Evolutionary conservation across 1,284 basidiomycete genomes (phyloP).

Genomic region (Taiwanofungus camphoratus): DNA sequence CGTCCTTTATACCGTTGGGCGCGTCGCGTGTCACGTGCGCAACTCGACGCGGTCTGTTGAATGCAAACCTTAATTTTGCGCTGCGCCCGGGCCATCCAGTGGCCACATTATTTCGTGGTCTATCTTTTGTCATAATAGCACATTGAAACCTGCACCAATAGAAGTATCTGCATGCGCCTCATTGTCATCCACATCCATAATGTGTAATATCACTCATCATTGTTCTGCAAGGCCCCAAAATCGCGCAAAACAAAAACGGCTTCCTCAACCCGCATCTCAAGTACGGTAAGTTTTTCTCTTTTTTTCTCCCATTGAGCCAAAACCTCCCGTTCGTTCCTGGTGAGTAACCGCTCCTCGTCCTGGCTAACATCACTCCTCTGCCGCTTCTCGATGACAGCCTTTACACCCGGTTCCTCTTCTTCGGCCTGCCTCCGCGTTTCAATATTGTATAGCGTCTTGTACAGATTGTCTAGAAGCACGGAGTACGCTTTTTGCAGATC

Average conservation of each 20-base stretch:
- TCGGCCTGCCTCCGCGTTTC: conserved; percentile 67
- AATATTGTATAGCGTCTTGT: conserved; percentile 87
- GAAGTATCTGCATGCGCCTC: no score
- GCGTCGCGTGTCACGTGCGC: conserved; percentile 32
- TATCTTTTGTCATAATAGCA: neutral
- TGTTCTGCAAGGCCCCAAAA: conserved; percentile 34
- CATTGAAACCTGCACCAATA: no score
- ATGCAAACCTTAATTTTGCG: conserved; percentile 30
- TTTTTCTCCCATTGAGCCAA: conserved; percentile 64
- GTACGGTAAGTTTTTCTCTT: conserved; percentile 63
- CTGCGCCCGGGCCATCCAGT: conserved; percentile 10
- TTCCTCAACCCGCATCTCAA: conserved; percentile 80
- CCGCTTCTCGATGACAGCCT: conserved; percentile 71
- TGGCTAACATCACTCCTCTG: conserved; percentile 77
- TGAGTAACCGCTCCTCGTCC: conserved; percentile 57
- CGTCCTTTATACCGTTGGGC: conserved; percentile 27
- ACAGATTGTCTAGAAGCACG: conserved; percentile 68
- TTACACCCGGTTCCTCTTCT: conserved; percentile 55
- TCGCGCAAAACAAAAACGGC: conserved; percentile 83
- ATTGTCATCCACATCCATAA: no score
- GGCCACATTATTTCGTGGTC: neutral
- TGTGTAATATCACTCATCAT: conserved; percentile 27
- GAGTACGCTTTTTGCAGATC: conserved; percentile 80
- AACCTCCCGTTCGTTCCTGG: conserved; percentile 65
- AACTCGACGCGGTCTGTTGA: conserved; percentile 30